A percentile compares a stretch with the other conserved stretches of the same genome.
Evolutionary conservation across 352 stramenopile species (phyloP).

Genomic region (Pythium insidiosum): DNA sequence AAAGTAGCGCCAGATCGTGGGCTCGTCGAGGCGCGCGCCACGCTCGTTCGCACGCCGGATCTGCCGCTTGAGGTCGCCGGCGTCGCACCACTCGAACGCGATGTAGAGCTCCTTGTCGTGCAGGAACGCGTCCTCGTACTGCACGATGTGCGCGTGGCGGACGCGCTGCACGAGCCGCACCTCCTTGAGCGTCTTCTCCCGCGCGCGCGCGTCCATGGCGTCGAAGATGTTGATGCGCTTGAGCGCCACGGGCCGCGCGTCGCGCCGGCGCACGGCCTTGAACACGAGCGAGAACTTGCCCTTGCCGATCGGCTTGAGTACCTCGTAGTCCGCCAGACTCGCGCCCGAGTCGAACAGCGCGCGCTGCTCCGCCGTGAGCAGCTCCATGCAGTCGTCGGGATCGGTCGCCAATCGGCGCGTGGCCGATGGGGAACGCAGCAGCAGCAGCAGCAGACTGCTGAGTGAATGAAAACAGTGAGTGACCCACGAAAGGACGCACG

Average conservation of each 20-base stretch:
- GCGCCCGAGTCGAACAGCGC: conserved; percentile 51
- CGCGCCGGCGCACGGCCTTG: conserved; percentile 61
- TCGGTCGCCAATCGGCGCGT: not conserved
- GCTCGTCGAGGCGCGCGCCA: conserved; percentile 81
- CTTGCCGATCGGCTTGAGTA: conserved; percentile 87
- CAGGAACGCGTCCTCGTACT: conserved; percentile 90
- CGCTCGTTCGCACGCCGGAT: conserved; percentile 88
- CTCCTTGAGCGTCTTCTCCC: conserved; percentile 89
- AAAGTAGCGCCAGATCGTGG: conserved; percentile 93
- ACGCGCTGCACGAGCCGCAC: conserved; percentile 87
- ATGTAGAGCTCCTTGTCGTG: conserved; percentile 89
- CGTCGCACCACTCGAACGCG: conserved; percentile 91
- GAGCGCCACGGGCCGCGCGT: conserved; percentile 79
- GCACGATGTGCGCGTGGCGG: conserved; percentile 87
- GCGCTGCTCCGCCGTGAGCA: conserved; percentile 62
- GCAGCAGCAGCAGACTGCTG: too few relatives aligned
- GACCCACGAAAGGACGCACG: too few relatives aligned
- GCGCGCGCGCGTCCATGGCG: conserved; percentile 84
- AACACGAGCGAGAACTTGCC: conserved; percentile 92
- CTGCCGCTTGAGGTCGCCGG: conserved; percentile 90
- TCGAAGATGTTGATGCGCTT: conserved; percentile 93
- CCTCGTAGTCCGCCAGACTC: conserved; percentile 64
- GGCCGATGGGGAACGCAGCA: too few relatives aligned
- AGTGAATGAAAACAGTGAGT: too few relatives aligned
- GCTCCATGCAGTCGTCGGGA: conserved; percentile 42